Conservation (phyloP, 805 yeast genomes). For the Candida ascalaphidarum region DNA sequence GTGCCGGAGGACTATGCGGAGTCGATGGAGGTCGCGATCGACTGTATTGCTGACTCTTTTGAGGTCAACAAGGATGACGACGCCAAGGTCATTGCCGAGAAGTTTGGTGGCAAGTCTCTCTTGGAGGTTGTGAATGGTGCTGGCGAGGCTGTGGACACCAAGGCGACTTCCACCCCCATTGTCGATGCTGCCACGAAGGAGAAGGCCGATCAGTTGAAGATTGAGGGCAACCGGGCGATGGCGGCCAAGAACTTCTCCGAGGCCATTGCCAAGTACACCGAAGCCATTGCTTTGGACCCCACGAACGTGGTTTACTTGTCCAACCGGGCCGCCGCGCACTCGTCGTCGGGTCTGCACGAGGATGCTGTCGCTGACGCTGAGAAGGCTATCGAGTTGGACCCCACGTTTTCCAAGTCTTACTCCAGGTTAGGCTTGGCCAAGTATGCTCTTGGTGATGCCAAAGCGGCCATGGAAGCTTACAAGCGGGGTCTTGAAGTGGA, state of each 20-base stretch:
- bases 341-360: constrained; percentile 66
- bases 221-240: constrained; percentile 87
- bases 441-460: constrained; percentile 89
- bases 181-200: constrained; percentile 49
- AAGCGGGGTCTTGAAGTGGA: constrained; percentile 80
- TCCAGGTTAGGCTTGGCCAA: constrained; percentile 91
- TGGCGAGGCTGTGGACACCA: constrained; percentile 18
- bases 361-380: constrained; percentile 80
- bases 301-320: constrained; percentile 79
- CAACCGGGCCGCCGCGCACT: constrained; percentile 95
- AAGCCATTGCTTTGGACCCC: constrained; percentile 65
- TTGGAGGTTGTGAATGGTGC: constrained; percentile 31
- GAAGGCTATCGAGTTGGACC: constrained; percentile 68
- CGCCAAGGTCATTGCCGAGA: constrained; percentile 19
- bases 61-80: constrained; percentile 50
- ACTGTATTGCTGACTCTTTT: constrained; percentile 84
- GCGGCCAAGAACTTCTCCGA: constrained; percentile 59
- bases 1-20: constrained; percentile 76
- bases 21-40: constrained; percentile 88
- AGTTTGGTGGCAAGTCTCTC: constrained; percentile 42
- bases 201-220: constrained; percentile 77
- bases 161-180: constrained; percentile 10
- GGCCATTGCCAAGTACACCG: constrained; percentile 74
- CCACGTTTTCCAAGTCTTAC: constrained; percentile 84
- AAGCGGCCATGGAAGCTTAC: constrained; percentile 86